Evolutionary conservation across 2,329 filamentous ascomycete genomes (phyloP), one percentile per base, ranked within the genome.

Genomic region (Neonectria hederae): DNA sequence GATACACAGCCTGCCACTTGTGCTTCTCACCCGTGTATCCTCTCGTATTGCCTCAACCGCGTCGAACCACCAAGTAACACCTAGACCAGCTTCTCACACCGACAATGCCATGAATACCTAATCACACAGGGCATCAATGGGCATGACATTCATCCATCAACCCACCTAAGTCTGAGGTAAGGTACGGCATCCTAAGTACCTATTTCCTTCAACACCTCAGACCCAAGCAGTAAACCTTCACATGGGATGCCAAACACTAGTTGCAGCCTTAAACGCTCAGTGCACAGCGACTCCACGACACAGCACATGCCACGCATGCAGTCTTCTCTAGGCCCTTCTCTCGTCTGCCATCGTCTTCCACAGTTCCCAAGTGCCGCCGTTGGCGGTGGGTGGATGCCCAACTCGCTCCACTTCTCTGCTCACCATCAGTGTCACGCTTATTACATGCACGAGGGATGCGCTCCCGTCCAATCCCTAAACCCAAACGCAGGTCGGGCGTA

Each of bases 281-380:
- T 19, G 19, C 48, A 51, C n/a, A 13, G 26, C 19, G 48, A 17
- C 19, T 51, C 48, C 30, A 30, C 48, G 48, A 51, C 28, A 51
- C 48, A 51, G 48, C 48, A 14, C 28, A 32, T 51, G 48, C 48
- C 48, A 51, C 48, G 48, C 48, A 51, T 45, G 21, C 19, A 45
- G 5, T 11, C 48, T 5, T 32, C 48, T 19, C 48, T 14, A 6
- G 24, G 17, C 10, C 48, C 28, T 32, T 51, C 28, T 21, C 28
- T 21, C 48, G 10, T 22, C 26, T 51, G n/a, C 48, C 48, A 19
- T 32, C 26, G n/a, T 32, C 48, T 32, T 51, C 26, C 26, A n/a
- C 46, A 19, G n/a, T 19, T 22, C 28, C 45, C 48, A 28, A 22
- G 28, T 51, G 48, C 48, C 28, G 48, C 48, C 28, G 48, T 51